Base-by-base conservation (phyloP, 2,329 filamentous ascomycete species). In the Ophiognomonia clavigignenti-juglandacearum region DNA sequence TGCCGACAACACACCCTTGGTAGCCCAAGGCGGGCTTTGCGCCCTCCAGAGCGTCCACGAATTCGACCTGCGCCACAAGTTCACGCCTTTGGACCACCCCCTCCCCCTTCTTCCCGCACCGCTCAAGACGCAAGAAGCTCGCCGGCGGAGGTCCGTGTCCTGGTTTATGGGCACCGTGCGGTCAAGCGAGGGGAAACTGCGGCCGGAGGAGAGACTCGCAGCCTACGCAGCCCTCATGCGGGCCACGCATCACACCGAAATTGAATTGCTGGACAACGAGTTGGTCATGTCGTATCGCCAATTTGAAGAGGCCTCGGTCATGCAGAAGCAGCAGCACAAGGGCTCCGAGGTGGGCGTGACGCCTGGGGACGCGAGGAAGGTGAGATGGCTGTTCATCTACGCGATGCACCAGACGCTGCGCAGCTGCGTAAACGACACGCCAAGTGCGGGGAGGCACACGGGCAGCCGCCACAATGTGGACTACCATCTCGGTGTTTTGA, bases 351-450 rank as follows among this genome's bases (percentile, higher is more conserved):
- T n/a, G 8, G 13, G 14, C 1, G 60, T 84, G 1, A 75, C 77
- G 0, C 66, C 80, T 10, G 69, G 75, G 8, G 87, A 92, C 53
- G 85, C 80, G 1, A 80, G 88, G 34, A 91, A 89, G 62, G 77
- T 90, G 14, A 75, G 87, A 32, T 93, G 87, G 87, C 78, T 91
- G 24, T 61, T 91, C 29, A 75, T 92, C 6, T 92, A 92, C 57
- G 76, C 81, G 16, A 75, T 81, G 4, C 75, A 88, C 47, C 88
- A 93, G 60, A 83, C 82, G n/a, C 72, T 93, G 1, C 74, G 77
- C 9, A 79, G 78, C 44, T 81, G 82, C 31, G n/a, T n/a, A n/a
- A 83, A 80, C 1, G 68, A 75, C 27, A 70, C 77, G 0, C 83
- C 87, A 0, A 60, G 68, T 5, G 80, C 86, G 56, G 80, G 88